A percentile compares a stretch with the other conserved stretches of the same genome.
Evolutionary conservation across 257 asterid species (phyloP).

Genomic region (Penstemon eatonii): DNA sequence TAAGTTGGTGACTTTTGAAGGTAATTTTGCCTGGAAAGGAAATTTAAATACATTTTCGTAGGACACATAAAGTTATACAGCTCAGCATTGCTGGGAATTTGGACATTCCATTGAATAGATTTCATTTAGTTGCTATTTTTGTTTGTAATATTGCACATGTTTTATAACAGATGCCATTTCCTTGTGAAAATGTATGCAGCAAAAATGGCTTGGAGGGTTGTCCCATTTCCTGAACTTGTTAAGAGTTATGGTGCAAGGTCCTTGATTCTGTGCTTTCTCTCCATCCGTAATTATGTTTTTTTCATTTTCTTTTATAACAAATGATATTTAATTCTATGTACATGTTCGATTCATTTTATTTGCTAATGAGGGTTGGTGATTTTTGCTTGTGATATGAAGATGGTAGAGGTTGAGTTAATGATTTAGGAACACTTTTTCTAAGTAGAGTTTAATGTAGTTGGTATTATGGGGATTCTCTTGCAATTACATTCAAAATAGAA

Average conservation of each 20-base stretch:
- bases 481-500: neutral
- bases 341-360: neutral
- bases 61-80: neutral
- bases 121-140: slow-evolving; percentile 2
- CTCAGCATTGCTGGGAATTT: neutral
- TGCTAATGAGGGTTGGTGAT: neutral
- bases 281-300: neutral
- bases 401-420: neutral
- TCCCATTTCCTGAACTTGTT: neutral
- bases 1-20: neutral
- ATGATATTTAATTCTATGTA: neutral
- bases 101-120: neutral
- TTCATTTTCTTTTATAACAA: neutral
- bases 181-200: neutral
- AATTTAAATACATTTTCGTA: neutral
- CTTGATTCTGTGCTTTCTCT: neutral
- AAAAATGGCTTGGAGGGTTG: neutral
- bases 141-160: neutral
- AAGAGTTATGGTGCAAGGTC: neutral
- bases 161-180: neutral
- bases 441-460: neutral
- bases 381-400: neutral
- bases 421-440: neutral
- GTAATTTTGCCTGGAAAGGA: slow-evolving; percentile 6
- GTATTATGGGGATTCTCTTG: neutral